A percentile compares a stretch with the other conserved stretches of the same genome.
phyloP scores from a whole-genome alignment of 1,139 yeast genomes.

The Protomyces inundatus region DNA sequence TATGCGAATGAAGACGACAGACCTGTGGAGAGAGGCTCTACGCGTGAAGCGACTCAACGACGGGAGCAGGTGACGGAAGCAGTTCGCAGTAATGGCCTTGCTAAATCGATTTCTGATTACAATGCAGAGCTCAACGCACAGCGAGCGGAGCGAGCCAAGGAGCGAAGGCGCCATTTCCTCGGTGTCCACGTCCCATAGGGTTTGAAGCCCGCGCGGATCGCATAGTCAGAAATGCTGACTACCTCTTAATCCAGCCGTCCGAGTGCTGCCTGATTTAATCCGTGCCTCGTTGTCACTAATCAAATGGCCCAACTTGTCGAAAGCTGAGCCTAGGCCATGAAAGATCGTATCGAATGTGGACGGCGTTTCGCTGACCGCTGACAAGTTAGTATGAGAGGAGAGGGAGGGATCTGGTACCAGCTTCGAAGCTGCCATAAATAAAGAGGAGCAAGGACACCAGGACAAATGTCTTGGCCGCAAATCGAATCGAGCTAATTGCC shows the following conservation, averaged over 20 bases:
- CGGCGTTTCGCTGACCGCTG: too few relatives aligned
- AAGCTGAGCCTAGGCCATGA: too few relatives aligned
- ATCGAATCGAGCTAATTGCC: constrained; percentile 10
- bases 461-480: constrained; percentile 6
- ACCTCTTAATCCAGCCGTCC: background rate
- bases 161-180: background rate
- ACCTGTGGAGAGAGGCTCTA: constrained; percentile 6
- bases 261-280: background rate
- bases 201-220: background rate
- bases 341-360: too few relatives aligned
- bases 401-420: background rate
- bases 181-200: background rate
- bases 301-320: background rate
- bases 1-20: constrained; percentile 30
- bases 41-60: constrained; percentile 5
- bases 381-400: too few relatives aligned
- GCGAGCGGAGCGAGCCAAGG: background rate
- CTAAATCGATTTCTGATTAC: constrained; percentile 9
- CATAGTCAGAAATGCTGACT: background rate
- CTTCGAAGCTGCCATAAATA: constrained; percentile 6
- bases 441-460: background rate
- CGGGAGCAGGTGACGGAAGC: constrained; percentile 9
- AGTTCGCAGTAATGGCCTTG: background rate
- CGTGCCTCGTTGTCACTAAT: background rate
- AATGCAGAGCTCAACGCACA: constrained; percentile 10